phyloP scores from a whole-genome alignment of 2,329 filamentous ascomycete genomes.

The Penicillium paneum region DNA sequence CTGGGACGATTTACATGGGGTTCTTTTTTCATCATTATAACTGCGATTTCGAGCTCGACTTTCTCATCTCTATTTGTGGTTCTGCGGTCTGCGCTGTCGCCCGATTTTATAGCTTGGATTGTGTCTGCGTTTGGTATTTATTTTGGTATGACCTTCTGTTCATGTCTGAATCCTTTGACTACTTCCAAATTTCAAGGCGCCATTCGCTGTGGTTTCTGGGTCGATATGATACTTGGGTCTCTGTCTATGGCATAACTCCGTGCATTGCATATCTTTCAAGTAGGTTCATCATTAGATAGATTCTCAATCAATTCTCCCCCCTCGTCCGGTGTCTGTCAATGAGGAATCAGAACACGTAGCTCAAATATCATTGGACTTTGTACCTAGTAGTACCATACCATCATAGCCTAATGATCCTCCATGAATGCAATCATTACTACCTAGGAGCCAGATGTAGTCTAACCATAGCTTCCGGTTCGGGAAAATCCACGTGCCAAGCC shows the following conservation, averaged over 20 bases:
- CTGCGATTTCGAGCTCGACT: neutral
- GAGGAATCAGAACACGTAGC: no score
- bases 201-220: neutral
- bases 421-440: no score
- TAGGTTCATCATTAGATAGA: neutral
- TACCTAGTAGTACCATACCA: no score
- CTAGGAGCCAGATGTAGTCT: neutral
- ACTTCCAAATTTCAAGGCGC: neutral
- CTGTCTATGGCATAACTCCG: neutral
- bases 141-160: neutral
- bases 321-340: no score
- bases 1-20: slow-evolving; percentile 18
- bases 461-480: neutral
- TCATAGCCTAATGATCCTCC: no score
- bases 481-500: neutral
- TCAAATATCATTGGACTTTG: no score
- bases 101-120: neutral
- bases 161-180: no score
- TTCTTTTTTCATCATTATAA: slow-evolving; percentile 1
- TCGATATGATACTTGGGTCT: neutral
- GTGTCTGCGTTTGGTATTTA: neutral
- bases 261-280: neutral
- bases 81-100: neutral
- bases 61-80: neutral
- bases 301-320: neutral